A percentile compares a stretch with the other conserved stretches of the same genome.
These are phyloP conservation scores for Leccinellum albellum DNA, from an alignment of 768 basidiomycete species.

Conservation along the genomic window DNA sequence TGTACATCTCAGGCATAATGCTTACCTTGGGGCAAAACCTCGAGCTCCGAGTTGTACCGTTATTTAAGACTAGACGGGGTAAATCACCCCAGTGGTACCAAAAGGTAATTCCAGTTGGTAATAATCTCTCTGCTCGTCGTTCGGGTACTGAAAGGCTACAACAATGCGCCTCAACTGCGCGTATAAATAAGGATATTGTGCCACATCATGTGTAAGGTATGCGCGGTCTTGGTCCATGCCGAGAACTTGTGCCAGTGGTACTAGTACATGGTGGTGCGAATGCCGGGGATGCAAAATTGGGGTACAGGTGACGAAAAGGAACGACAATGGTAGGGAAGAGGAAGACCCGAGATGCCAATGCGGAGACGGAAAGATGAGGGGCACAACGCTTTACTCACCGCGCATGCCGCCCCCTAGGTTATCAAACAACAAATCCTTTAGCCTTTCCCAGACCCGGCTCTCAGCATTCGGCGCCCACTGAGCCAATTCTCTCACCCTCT, in stretches of 20 bases:
- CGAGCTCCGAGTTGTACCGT: conserved; percentile 15
- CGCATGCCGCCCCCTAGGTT: conserved; percentile 18
- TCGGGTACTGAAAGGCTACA: conserved; percentile 13
- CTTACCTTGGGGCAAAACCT: conserved; percentile 3
- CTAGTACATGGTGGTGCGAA: conserved; percentile 24
- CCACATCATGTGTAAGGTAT: conserved; percentile 22
- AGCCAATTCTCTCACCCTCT: conserved; percentile 14
- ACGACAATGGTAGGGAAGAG: conserved; percentile 2
- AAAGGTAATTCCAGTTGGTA: conserved; percentile 1
- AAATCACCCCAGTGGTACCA: background rate
- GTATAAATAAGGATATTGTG: conserved; percentile 19
- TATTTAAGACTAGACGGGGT: background rate
- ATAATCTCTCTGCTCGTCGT: conserved; percentile 4
- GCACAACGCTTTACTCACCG: conserved; percentile 17
- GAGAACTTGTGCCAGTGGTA: conserved; percentile 9
- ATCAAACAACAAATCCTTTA: conserved; percentile 30
- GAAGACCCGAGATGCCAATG: conserved; percentile 1
- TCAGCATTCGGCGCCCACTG: conserved; percentile 16
- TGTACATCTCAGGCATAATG: conserved; percentile 14
- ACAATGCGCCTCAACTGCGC: conserved; percentile 19
- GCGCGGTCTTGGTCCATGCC: conserved; percentile 24
- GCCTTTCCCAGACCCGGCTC: conserved; percentile 24
- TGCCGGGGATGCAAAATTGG: conserved; percentile 21
- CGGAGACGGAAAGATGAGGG: background rate
- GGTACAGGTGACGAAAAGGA: conserved; percentile 12